Evolutionary conservation across 148 eudicot species (phyloP).

Genomic region (Nepenthes gracilis): DNA sequence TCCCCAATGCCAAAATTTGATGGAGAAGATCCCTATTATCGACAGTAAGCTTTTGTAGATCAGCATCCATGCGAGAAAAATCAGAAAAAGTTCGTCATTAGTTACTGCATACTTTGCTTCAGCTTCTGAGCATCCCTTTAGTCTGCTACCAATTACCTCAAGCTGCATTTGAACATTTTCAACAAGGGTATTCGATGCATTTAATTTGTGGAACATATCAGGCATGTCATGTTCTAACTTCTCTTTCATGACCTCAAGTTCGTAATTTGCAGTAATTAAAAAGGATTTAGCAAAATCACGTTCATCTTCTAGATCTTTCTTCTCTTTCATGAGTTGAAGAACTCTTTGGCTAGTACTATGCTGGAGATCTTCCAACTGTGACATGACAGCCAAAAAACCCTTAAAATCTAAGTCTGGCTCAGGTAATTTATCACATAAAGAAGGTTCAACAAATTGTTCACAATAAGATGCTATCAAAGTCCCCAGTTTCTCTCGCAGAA

Average conservation of each 20-base stretch:
- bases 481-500: slow-evolving; percentile 40
- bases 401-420: slow-evolving; percentile 13
- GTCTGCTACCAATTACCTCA: slow-evolving; percentile 40
- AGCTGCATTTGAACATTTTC: slow-evolving; percentile 50
- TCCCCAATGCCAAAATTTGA: slow-evolving; percentile 34
- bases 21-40: slow-evolving; percentile 39
- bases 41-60: slow-evolving; percentile 43
- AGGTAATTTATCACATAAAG: slow-evolving; percentile 8
- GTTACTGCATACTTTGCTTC: slow-evolving; percentile 38
- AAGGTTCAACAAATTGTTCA: slow-evolving; percentile 13
- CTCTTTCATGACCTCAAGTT: slow-evolving; percentile 32
- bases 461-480: slow-evolving; percentile 27
- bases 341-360: slow-evolving; percentile 19
- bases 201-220: slow-evolving; percentile 33
- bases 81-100: slow-evolving; percentile 45
- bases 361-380: slow-evolving; percentile 48
- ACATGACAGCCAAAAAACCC: slow-evolving; percentile 17
- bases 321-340: slow-evolving; percentile 41
- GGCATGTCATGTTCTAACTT: slow-evolving; percentile 41
- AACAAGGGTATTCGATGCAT: slow-evolving; percentile 31
- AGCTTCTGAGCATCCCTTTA: slow-evolving; percentile 35
- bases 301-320: slow-evolving; percentile 35
- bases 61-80: slow-evolving; percentile 41
- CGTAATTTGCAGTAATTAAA: slow-evolving; percentile 28
- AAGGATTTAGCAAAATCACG: slow-evolving; percentile 32